phyloP scores from a whole-genome alignment of 2,329 filamentous ascomycete species.

The Aspergillus niger region DNA sequence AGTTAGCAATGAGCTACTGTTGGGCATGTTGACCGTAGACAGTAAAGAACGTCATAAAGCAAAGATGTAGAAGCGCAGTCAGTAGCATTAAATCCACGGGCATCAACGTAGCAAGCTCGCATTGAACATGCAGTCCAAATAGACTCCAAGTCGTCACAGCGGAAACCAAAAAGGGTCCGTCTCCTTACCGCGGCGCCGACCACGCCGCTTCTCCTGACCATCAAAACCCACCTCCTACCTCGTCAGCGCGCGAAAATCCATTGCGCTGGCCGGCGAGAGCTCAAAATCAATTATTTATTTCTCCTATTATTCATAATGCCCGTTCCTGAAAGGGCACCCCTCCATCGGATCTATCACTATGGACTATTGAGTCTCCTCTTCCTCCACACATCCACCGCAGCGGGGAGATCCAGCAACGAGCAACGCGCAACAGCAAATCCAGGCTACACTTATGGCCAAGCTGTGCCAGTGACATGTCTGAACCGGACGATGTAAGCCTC shows the following conservation, averaged over 20 bases:
- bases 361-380: constrained; percentile 18
- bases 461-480: constrained; percentile 71
- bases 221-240: neutral
- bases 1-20: constrained; percentile 6
- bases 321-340: constrained; percentile 4
- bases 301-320: constrained; percentile 12
- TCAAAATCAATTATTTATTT: neutral
- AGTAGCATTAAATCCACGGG: too few relatives aligned
- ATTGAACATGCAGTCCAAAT: neutral
- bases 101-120: neutral
- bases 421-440: constrained; percentile 15
- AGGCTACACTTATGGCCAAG: constrained; percentile 57
- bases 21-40: too few relatives aligned
- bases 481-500: constrained; percentile 68
- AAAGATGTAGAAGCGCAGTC: too few relatives aligned
- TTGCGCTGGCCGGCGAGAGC: neutral
- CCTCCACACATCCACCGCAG: constrained; percentile 25
- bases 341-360: constrained; percentile 12
- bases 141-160: neutral
- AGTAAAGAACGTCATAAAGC: too few relatives aligned
- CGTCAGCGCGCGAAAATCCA: neutral
- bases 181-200: constrained; percentile 1
- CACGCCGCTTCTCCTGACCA: neutral
- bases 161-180: neutral
- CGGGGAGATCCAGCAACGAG: constrained; percentile 25